Evolutionary conservation across 495 filamentous ascomycete genomes (phyloP), one percentile per base, ranked within the genome.

Genomic region (Parathielavia appendiculata): DNA sequence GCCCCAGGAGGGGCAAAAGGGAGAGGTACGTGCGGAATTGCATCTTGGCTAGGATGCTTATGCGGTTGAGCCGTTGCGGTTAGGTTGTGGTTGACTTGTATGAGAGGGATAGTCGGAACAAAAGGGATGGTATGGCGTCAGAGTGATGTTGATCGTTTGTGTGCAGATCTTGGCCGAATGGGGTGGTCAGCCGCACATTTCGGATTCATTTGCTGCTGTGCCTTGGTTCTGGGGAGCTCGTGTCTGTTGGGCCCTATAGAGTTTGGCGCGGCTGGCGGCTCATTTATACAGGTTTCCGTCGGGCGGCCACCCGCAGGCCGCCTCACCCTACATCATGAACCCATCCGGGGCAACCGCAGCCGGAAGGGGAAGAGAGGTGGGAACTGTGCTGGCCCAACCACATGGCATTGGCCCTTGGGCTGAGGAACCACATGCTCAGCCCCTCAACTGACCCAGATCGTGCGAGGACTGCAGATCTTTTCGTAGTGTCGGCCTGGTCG

Each of bases 401-500:
- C 51, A 40, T 19, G 30, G 23, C 0, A 19, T 45, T 57, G 39
- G 45, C 45, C 35, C 44, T n/a, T 41, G 4, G 13, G 32, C 26
- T 12, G 49, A 38, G 23, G 22, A 45, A 43, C n/a, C 48, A 17
- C 4, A 22, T 43, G 19, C 32, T 12, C 11, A 30, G 16, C 34
- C 17, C 45, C 39, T n/a, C 36, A 12, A 45, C 23, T 41, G 11
- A 14, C 45, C 51, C 22, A 30, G 26, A 38, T 23, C 23, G 52
- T 12, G 17, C n/a, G 45, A 35, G 48, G 43, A 43, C 30, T 61
- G 64, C 47, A 58, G 58, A 62, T 61, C 54, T 44, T 22, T 44
- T 58, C 53, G 53, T 46, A 61, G 54, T 53, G 51, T 51, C 58
- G 54, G 58, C 55, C 54, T 56, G 55, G 51, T 51, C 58, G 54